Base-by-base conservation (phyloP, 306 rosid genomes). In the Dicorynia guianensis region DNA sequence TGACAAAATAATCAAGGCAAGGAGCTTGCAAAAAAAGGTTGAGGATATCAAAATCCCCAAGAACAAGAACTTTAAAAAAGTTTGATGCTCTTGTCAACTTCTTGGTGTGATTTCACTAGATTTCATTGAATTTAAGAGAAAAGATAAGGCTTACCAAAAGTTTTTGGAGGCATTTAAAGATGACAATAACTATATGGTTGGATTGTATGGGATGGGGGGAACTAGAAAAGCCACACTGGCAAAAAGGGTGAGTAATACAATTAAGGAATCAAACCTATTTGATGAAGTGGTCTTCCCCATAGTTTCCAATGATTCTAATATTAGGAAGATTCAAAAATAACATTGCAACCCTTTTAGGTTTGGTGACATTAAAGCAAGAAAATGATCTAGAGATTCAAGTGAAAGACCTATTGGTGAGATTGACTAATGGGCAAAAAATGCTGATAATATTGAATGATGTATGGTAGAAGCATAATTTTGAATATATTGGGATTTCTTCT, bases 361-460 rank as follows among this genome's bases (percentile, higher is more conserved):
- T 63, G 68, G 0, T 55, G 60, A 3, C 0, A 0, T 0, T 39
- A 0, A 0, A 12, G 0, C 10, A 7, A 0, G 19, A 34, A 8
- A 1, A 19, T 0, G 49, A 63, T 25, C 2, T 25, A 1, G 11
- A 0, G 0, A 6, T 7, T 15, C 35, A 40, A 39, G 48, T 4
- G 0, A 0, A 1, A 15, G 0, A 0, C n/a, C 3, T 63, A 6
- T 61, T 19, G 11, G 0, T 0, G 10, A 63, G 68, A 63, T 36
- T 63, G 11, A 63, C 25, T 15, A 7, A 5, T 3, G 33, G 5
- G 19, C 0, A 46, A 17, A 61, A 14, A 8, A 61, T 11, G 3
- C 66, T 61, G 7, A 13, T 61, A 12, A 61, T 61, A 19, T 19
- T 61, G 0, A 30, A 61, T 61, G 46, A 61, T 61, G 66, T 34